phyloP scores from a whole-genome alignment of 1,139 yeast genomes.

The Pichia sp. region DNA sequence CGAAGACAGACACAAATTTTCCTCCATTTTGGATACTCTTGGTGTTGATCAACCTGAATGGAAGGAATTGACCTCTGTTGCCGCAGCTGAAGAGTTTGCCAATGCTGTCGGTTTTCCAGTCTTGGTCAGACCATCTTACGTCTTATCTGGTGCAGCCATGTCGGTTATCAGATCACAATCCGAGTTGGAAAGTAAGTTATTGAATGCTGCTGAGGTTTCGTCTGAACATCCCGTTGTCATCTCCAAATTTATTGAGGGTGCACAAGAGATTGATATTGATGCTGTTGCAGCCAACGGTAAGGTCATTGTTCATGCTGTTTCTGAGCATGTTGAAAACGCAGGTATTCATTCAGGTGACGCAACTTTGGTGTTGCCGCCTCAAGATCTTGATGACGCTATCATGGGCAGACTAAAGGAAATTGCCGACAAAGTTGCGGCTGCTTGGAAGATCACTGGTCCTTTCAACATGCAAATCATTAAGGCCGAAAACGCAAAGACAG shows the following conservation, averaged over 20 bases:
- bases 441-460: conserved; percentile 97
- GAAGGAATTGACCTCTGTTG: conserved; percentile 88
- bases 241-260: conserved; percentile 91
- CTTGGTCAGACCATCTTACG: conserved; percentile 95
- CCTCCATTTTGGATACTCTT: conserved; percentile 87
- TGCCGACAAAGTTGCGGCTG: conserved; percentile 88
- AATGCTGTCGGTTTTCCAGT: conserved; percentile 89
- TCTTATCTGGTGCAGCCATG: conserved; percentile 98
- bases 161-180: conserved; percentile 75
- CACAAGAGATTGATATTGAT: conserved; percentile 95
- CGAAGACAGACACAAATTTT: conserved; percentile 97
- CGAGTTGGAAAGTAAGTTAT: conserved; percentile 76
- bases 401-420: conserved; percentile 67
- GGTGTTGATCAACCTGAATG: conserved; percentile 95
- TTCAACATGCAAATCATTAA: conserved; percentile 96
- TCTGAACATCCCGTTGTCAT: conserved; percentile 97
- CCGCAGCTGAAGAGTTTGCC: conserved; percentile 84
- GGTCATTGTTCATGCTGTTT: conserved; percentile 89
- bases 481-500: conserved; percentile 41
- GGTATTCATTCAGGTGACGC: conserved; percentile 99
- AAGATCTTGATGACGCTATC: conserved; percentile 54
- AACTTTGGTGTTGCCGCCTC: conserved; percentile 90
- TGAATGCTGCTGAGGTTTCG: conserved; percentile 86
- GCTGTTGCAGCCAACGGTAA: conserved; percentile 90
- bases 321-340: conserved; percentile 97